Conservation (phyloP, 106 monocot genomes). For the Hemerocallis citrina region DNA sequence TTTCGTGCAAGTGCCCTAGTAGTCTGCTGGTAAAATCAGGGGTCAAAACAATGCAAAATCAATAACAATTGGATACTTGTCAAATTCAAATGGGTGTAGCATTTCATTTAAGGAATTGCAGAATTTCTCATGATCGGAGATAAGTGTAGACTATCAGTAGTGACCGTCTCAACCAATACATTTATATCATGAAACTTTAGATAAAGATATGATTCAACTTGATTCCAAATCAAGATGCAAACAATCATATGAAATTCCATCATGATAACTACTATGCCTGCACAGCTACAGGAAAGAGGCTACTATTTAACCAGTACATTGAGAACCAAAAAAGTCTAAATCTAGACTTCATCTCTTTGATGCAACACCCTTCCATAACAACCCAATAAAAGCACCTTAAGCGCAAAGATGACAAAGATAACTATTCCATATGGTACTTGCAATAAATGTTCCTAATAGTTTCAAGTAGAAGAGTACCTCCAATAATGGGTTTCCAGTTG, state of each 20-base stretch:
- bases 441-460: not conserved
- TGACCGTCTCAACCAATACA: too few species aligned
- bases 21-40: too few species aligned
- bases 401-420: not conserved
- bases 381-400: not conserved
- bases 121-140: too few species aligned
- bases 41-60: too few species aligned
- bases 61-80: too few species aligned
- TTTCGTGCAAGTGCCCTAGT: too few species aligned
- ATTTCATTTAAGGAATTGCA: too few species aligned
- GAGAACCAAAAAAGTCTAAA: not conserved
- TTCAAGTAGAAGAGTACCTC: conserved; percentile 35
- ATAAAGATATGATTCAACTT: too few species aligned
- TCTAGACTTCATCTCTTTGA: not conserved
- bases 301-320: not conserved
- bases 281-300: not conserved
- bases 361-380: not conserved
- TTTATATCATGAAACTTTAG: too few species aligned
- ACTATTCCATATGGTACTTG: not conserved
- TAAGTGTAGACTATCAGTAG: not conserved
- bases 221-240: too few species aligned
- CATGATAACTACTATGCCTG: not conserved
- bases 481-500: conserved; percentile 85
- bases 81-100: too few species aligned
- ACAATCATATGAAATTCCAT: not conserved